Conservation (phyloP, 352 stramenopile genomes). For the Peronosclerospora sorghi region DNA sequence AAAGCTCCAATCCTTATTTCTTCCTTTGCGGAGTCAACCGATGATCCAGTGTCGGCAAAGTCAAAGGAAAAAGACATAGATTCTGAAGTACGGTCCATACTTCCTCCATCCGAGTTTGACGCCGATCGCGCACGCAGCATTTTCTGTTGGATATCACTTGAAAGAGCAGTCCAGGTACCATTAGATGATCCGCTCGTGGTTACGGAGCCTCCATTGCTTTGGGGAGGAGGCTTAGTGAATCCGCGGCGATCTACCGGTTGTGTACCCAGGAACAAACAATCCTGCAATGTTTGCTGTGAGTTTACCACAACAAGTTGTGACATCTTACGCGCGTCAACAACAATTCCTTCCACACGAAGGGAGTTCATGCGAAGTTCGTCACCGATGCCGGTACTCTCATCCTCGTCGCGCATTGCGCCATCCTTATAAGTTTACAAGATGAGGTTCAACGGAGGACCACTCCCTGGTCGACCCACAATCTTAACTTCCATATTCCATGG, state of each 20-base stretch:
- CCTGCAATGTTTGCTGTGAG: slow-evolving; percentile 78
- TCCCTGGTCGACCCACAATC: slow-evolving; percentile 78
- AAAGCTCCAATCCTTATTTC: slow-evolving; percentile 86
- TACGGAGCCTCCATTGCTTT: slow-evolving; percentile 80
- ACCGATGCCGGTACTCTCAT: slow-evolving; percentile 56
- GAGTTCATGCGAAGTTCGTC: slow-evolving; percentile 80
- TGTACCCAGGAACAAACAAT: slow-evolving; percentile 76
- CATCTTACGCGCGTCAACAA: slow-evolving; percentile 83
- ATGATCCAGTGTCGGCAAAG: slow-evolving; percentile 58
- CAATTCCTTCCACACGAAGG: slow-evolving; percentile 81
- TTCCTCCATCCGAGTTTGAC: slow-evolving; percentile 31
- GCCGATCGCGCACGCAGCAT: slow-evolving; percentile 39
- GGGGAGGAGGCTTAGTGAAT: slow-evolving; percentile 77
- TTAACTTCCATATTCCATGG: slow-evolving; percentile 89
- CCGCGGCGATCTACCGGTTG: slow-evolving; percentile 77
- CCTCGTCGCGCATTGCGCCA: slow-evolving; percentile 61
- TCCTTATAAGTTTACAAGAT: slow-evolving; percentile 84
- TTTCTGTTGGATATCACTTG: slow-evolving; percentile 48
- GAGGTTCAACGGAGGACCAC: slow-evolving; percentile 71
- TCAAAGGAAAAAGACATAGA: slow-evolving; percentile 36
- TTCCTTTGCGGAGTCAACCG: slow-evolving; percentile 48
- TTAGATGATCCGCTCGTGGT: slow-evolving; percentile 27
- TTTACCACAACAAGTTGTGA: slow-evolving; percentile 80
- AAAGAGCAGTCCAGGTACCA: slow-evolving; percentile 26
- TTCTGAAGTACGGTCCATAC: slow-evolving; percentile 60